phyloP scores from a whole-genome alignment of 192 early-diverging fungal species.

The Gamsiella multidivaricata region DNA sequence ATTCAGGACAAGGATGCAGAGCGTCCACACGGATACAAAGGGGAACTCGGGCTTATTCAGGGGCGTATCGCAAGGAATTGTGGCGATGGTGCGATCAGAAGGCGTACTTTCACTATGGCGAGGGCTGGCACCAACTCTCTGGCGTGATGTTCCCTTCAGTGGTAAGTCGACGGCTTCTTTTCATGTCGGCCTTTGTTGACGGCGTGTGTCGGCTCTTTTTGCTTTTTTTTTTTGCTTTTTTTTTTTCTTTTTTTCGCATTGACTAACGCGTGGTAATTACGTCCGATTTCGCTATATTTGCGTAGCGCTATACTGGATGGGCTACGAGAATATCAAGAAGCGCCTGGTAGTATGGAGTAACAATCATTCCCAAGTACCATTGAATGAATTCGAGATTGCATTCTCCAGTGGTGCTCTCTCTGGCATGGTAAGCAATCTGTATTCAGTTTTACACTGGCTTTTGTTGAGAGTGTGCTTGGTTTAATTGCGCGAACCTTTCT shows the following conservation, averaged over 20 bases:
- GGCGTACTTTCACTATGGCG: conserved; percentile 83
- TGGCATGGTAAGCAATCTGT: conserved; percentile 70
- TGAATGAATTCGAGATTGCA: conserved; percentile 70
- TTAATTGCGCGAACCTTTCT: neutral
- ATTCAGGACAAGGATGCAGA: conserved; percentile 92
- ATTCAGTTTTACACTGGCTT: too few species aligned
- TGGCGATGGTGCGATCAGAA: conserved; percentile 66
- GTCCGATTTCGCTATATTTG: too few species aligned
- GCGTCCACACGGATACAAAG: conserved; percentile 65
- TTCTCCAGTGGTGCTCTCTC: conserved; percentile 89
- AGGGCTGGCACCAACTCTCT: conserved; percentile 87
- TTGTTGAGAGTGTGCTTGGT: neutral
- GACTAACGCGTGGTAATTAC: neutral
- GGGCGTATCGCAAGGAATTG: conserved; percentile 68
- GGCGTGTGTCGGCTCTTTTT: neutral
- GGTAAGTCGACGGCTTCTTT: conserved; percentile 48
- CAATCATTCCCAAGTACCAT: neutral
- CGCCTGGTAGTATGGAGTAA: conserved; percentile 29
- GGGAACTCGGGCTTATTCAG: conserved; percentile 59
- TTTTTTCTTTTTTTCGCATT: too few species aligned
- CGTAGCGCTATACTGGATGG: conserved; percentile 93
- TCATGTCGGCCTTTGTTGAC: neutral
- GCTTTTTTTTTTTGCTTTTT: too few species aligned
- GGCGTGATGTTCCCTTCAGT: conserved; percentile 97
- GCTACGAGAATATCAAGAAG: conserved; percentile 84